Base-by-base conservation (phyloP, 202 grass and related monocot genomes). In the Dendrocalamus latiflorus region DNA sequence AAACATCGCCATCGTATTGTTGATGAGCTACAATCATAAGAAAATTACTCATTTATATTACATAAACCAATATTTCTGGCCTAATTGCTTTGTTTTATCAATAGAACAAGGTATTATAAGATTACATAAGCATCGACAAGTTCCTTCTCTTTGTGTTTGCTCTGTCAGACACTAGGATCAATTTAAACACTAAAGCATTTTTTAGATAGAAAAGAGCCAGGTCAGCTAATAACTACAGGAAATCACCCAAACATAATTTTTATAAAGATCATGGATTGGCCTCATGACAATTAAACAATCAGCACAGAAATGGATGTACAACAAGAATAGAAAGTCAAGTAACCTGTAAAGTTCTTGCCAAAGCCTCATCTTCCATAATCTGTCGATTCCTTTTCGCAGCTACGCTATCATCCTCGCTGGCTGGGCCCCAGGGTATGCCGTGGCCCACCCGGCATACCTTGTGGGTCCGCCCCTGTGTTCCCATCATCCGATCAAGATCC, bases 301-400 rank as follows among this genome's bases (percentile, higher is more conserved):
- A 60, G 43, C 1, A 78, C 24, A 81, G 0, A 13, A 69, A 61
- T 48, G 26, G 47, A 69, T 49, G 26, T 18, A 12, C 3, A 72
- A 45, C 8, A 68, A 28, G 28, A 54, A 55, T 9, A 56, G 21
- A 51, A 65, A 21, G 3, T 44, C 45, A 70, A 21, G n/a, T 75
- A 41, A 95, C 93, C 83, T 93, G 88, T 48, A 93, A 83, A 83
- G 54, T 69, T 89, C 77, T 93, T 72, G 87, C 91, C 83, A 91
- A 76, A 87, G 83, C 72, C 88, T 95, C 91, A 72, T 90, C 84
- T 76, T 91, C 75, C 75, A 91, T 81, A 70, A 93, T 84, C 81
- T 95, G 86, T 9, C 81, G 62, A 74, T 85, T 91, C 74, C 89
- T 95, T 81, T 93, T 98, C 14, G 71, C 13, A 73, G 58, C 50